These are phyloP conservation scores for Thermothielavioides terrestris DNA, from an alignment of 495 filamentous ascomycete species.

Conservation along the genomic window DNA sequence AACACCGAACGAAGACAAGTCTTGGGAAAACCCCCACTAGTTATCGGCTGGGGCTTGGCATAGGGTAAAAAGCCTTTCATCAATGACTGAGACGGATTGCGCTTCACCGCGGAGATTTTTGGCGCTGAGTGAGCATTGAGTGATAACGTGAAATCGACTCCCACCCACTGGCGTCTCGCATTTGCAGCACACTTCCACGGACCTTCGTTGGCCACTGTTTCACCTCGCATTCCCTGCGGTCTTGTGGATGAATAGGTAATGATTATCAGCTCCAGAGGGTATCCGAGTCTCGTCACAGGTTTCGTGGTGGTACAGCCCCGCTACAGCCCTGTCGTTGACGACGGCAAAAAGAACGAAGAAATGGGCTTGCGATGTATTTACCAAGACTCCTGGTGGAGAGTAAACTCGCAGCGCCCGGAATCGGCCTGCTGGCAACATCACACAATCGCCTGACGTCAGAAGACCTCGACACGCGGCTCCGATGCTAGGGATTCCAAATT, in stretches of 20 bases:
- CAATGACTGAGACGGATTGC: neutral
- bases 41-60: slow-evolving; percentile 3
- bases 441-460: slow-evolving; percentile 8
- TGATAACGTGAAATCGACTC: no score
- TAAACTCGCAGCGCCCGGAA: no score
- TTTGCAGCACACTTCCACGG: slow-evolving; percentile 2
- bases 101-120: slow-evolving; percentile 7
- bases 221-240: neutral
- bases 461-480: neutral
- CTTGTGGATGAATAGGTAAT: neutral
- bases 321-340: neutral
- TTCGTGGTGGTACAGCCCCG: no score
- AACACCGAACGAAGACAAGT: neutral
- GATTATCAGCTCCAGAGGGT: neutral
- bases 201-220: neutral
- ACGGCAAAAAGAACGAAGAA: no score
- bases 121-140: neutral
- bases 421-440: neutral
- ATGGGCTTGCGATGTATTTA: no score
- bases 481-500: neutral
- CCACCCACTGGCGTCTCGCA: neutral
- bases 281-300: no score
- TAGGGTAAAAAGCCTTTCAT: neutral
- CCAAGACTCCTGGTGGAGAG: no score
- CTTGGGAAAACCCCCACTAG: neutral